These are phyloP conservation scores for Dothistroma septosporum DNA, from an alignment of 2,329 filamentous ascomycete species.

Conservation along the genomic window DNA sequence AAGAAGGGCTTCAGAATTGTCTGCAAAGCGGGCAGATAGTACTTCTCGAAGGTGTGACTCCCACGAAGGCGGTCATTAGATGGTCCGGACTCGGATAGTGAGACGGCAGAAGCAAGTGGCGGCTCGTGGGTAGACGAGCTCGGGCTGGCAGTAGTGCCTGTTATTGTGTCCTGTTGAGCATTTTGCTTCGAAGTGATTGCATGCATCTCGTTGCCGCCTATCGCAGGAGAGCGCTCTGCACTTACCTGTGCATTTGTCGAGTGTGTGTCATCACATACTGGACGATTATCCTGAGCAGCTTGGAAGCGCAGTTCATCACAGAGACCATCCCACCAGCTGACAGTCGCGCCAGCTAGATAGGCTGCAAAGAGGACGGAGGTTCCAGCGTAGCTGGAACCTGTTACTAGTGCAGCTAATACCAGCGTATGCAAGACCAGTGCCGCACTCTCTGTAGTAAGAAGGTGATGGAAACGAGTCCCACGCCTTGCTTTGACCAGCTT, in stretches of 20 bases:
- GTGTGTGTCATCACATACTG: background rate
- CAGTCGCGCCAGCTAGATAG: constrained; percentile 54
- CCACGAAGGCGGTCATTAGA: constrained; percentile 6
- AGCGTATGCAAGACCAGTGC: constrained; percentile 48
- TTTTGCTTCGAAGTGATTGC: background rate
- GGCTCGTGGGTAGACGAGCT: background rate
- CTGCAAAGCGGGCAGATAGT: constrained; percentile 45
- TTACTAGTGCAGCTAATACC: constrained; percentile 49
- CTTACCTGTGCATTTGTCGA: background rate
- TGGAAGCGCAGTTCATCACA: constrained; percentile 2
- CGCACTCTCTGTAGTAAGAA: constrained; percentile 28
- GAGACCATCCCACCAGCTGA: constrained; percentile 56
- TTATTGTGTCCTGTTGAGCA: background rate
- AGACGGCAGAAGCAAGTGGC: background rate
- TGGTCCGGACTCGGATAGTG: background rate
- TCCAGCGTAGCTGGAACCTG: constrained; percentile 55
- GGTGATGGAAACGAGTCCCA: background rate
- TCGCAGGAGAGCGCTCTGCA: background rate
- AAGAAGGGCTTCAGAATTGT: constrained; percentile 66
- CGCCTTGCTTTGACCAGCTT: background rate
- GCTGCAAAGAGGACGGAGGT: constrained; percentile 61
- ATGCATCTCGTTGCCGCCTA: background rate
- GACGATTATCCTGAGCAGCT: background rate
- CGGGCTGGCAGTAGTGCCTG: background rate
- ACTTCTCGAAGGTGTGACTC: constrained; percentile 43